Conservation (phyloP, 1,284 basidiomycete genomes). For the Apiotrichum siamense region DNA sequence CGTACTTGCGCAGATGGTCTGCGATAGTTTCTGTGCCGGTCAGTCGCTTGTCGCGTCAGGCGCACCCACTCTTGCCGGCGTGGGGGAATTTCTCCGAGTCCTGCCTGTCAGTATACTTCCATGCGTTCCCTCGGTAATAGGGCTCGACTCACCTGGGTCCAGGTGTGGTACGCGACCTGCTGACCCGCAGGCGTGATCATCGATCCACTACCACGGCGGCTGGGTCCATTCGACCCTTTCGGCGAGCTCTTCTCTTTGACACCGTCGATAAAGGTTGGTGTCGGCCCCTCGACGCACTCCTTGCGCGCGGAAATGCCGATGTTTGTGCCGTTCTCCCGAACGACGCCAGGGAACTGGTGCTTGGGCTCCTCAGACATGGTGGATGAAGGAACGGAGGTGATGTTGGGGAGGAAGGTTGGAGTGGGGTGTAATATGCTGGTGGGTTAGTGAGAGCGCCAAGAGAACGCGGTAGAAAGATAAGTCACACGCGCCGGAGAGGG, state of each 20-base stretch:
- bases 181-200: constrained; percentile 64
- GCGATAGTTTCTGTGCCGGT: constrained; percentile 56
- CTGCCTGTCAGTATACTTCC: constrained; percentile 24
- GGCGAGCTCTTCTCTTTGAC: not conserved
- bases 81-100: constrained; percentile 46
- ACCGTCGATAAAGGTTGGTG: too few species aligned
- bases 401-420: not conserved
- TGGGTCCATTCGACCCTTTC: constrained; percentile 9
- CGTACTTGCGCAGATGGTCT: constrained; percentile 81
- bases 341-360: constrained; percentile 11
- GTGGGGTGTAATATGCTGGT: not conserved
- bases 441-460: too few species aligned
- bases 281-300: constrained; percentile 22
- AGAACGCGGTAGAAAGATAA: too few species aligned
- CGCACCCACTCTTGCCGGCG: constrained; percentile 44
- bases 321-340: constrained; percentile 43
- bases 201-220: constrained; percentile 52
- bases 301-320: constrained; percentile 34
- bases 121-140: not conserved
- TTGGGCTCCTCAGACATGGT: constrained; percentile 14
- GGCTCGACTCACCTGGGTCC: constrained; percentile 37
- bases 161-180: constrained; percentile 63
- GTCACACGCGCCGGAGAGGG: too few species aligned
- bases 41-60: not conserved
- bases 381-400: not conserved